A percentile compares a stretch with the other conserved stretches of the same genome.
Conservation (phyloP, 208 protist species). For the Naegleria fowleri region DNA sequence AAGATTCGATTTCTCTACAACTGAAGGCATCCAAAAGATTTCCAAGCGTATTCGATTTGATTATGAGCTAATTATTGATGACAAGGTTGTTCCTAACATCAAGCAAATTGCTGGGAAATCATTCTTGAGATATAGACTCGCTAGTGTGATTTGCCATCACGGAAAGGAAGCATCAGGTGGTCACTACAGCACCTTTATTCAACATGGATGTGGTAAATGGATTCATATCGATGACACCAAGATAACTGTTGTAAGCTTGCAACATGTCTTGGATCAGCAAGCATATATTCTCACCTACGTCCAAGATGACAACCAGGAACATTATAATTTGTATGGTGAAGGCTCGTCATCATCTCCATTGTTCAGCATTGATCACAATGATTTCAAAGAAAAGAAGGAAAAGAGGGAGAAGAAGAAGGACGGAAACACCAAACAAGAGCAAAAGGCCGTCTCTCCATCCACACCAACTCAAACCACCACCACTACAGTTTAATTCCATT, state of each 20-base stretch:
- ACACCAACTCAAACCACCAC: neutral
- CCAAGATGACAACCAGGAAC: neutral
- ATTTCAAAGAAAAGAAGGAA: neutral
- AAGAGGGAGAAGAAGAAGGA: neutral
- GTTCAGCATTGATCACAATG: neutral
- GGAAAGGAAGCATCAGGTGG: slow-evolving; percentile 14
- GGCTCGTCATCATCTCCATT: neutral
- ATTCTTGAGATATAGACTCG: neutral
- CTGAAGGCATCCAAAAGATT: slow-evolving; percentile 5
- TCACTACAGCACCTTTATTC: slow-evolving; percentile 7
- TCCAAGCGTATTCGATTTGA: neutral
- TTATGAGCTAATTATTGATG: neutral
- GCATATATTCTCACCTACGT: neutral
- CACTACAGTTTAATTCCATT: neutral
- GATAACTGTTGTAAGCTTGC: neutral
- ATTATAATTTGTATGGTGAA: neutral
- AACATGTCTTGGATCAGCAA: neutral
- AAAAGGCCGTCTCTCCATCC: neutral
- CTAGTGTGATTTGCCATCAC: slow-evolving; percentile 1
- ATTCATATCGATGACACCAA: slow-evolving; percentile 25
- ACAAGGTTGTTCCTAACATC: neutral
- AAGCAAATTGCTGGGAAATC: no score
- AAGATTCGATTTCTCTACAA: neutral
- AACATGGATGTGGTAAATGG: slow-evolving; percentile 2
- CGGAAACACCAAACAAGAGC: neutral